These are phyloP conservation scores for Sugiyamaella floridensis DNA, from an alignment of 805 yeast genomes.

Conservation along the genomic window DNA sequence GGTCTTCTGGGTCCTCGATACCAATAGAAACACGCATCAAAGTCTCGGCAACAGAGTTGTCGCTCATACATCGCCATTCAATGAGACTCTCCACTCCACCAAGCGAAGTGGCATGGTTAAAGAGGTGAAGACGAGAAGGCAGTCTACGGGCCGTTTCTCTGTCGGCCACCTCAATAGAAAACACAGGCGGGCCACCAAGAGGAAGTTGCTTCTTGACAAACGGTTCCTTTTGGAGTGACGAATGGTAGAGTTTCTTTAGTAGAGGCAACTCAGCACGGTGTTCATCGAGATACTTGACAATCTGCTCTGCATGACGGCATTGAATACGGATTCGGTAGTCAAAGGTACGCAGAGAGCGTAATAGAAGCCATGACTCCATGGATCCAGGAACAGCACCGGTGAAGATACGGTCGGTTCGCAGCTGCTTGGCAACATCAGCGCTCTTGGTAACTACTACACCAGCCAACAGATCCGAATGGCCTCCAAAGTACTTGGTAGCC, in stretches of 20 bases:
- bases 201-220: conserved; percentile 61
- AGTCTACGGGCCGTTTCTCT: conserved; percentile 52
- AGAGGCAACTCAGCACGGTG: conserved; percentile 43
- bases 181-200: conserved; percentile 61
- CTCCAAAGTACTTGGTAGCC: conserved; percentile 89
- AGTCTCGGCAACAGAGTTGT: conserved; percentile 46
- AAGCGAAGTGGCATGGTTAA: conserved; percentile 86
- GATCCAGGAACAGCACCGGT: conserved; percentile 78
- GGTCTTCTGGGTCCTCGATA: conserved; percentile 66
- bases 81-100: conserved; percentile 89
- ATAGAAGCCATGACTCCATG: conserved; percentile 63
- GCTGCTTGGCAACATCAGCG: conserved; percentile 36
- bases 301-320: conserved; percentile 49
- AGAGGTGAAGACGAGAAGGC: conserved; percentile 59
- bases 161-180: conserved; percentile 50
- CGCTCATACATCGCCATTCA: conserved; percentile 83
- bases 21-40: conserved; percentile 76
- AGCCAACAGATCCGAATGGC: conserved; percentile 87
- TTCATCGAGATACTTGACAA: conserved; percentile 54
- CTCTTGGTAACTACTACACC: conserved; percentile 71
- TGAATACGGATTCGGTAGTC: conserved; percentile 67
- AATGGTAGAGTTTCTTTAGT: conserved; percentile 53
- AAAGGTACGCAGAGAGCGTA: conserved; percentile 76
- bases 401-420: conserved; percentile 57
- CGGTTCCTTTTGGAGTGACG: conserved; percentile 67